These are phyloP conservation scores for Cercis canadensis DNA, from an alignment of 306 rosid species.

Conservation along the genomic window DNA sequence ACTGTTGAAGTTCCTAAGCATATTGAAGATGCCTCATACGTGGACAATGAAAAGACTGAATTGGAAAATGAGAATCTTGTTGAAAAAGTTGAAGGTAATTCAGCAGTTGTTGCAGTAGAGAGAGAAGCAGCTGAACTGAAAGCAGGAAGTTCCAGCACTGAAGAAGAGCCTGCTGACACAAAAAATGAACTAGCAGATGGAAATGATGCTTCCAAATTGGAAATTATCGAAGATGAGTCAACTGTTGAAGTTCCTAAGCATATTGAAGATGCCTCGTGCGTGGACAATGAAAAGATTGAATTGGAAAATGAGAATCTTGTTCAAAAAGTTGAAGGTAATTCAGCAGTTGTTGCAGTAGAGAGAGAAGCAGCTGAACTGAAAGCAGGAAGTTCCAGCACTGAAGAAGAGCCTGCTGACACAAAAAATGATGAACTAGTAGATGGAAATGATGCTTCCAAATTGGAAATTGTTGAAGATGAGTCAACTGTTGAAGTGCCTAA, in stretches of 20 bases:
- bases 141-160: conserved; percentile 5
- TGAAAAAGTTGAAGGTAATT: conserved; percentile 16
- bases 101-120: conserved; percentile 9
- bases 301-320: conserved; percentile 24
- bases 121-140: conserved; percentile 29
- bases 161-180: conserved; percentile 14
- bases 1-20: conserved; percentile 10
- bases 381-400: not conserved
- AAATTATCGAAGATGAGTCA: too few species aligned
- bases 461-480: conserved; percentile 5
- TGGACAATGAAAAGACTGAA: not conserved
- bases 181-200: conserved; percentile 1
- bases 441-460: not conserved
- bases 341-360: conserved; percentile 5
- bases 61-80: conserved; percentile 24
- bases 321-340: conserved; percentile 13
- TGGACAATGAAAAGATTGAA: not conserved
- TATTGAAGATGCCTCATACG: not conserved
- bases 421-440: not conserved
- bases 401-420: conserved; percentile 9
- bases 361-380: conserved; percentile 21
- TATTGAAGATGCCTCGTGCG: not conserved
- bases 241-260: too few species aligned
- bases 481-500: conserved; percentile 11
- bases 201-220: too few species aligned